Percentiles rank a stretch among this genome's conserved stretches.
Conservation (phyloP, 352 stramenopile genomes). For the Globisporangium camurandrum region DNA sequence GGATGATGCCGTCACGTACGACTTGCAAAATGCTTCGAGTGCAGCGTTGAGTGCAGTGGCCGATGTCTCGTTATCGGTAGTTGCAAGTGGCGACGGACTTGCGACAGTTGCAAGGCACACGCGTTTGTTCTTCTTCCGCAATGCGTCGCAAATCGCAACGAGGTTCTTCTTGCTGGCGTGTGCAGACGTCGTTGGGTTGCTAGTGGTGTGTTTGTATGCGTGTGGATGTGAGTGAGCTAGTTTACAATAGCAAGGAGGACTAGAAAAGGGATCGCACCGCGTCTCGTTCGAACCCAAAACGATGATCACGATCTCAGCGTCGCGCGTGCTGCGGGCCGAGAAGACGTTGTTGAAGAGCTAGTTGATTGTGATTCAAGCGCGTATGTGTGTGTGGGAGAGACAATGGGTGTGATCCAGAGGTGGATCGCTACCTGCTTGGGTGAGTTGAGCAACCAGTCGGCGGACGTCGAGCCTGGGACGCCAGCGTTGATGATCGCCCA, state of each 20-base stretch:
- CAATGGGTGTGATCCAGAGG: not conserved
- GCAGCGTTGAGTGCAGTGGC: conserved; percentile 43
- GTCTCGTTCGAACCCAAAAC: conserved; percentile 68
- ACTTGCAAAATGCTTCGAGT: conserved; percentile 72
- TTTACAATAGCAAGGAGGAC: not conserved
- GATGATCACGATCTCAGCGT: conserved; percentile 76
- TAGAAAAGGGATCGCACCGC: conserved; percentile 18
- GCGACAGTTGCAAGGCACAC: conserved; percentile 63
- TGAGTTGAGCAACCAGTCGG: conserved; percentile 58
- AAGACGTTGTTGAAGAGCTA: conserved; percentile 75
- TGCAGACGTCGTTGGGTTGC: conserved; percentile 18
- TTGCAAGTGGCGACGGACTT: conserved; percentile 30
- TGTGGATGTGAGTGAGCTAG: not conserved
- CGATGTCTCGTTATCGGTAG: conserved; percentile 15
- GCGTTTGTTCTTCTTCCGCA: conserved; percentile 78
- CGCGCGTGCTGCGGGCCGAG: conserved; percentile 32
- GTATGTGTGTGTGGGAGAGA: not conserved
- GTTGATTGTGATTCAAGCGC: not conserved
- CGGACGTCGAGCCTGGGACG: conserved; percentile 48
- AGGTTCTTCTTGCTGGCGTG: conserved; percentile 51
- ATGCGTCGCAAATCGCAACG: conserved; percentile 61
- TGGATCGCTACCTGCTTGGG: conserved; percentile 38
- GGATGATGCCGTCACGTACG: too few relatives aligned
- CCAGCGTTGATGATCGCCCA: conserved; percentile 80
- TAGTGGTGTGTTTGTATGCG: not conserved